Evolutionary conservation across 2,329 filamentous ascomycete genomes (phyloP), one percentile per base, ranked within the genome.

Genomic region (Davidsoniella eucalypti): DNA sequence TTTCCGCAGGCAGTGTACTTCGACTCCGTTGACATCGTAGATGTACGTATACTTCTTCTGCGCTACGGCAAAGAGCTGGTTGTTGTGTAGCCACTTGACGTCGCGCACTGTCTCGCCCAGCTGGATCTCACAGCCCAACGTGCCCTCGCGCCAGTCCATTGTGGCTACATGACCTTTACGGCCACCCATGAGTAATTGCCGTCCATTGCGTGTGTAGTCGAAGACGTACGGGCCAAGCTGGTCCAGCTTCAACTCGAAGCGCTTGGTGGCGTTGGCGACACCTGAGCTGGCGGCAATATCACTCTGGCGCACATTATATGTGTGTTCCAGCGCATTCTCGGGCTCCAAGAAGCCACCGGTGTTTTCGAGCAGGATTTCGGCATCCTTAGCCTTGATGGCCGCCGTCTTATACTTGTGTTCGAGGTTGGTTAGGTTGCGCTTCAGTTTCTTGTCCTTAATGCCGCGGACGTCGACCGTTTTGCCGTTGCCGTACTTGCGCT

Each of bases 41-140:
- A 98, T 95, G 68, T 94, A 98, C 56, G 92, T 85, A 58, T 92
- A 83, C 66, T 90, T 92, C 71, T 94, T 95, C 67, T 98, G 90
- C 42, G 92, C 87, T 10, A 94, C 87, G 0, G 90, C 90, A 66
- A 96, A 95, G 66, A 79, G 84, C 58, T 94, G 87, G 63, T 92
- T 88, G 63, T 94, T 94, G 67, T 95, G 87, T 58, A 96, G 72
- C 84, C 87, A 98, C 61, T 81, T 82, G 23, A 83, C 82, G 65
- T 95, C 90, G 48, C 90, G 74, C 10, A 96, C 75, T 0, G 87
- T 96, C 69, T 98, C 92, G 47, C 81, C 79, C 55, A 98, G 71
- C 62, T 98, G 87, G 55, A 96, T 60, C 63, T 98, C 92, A 62
- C 87, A 95, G 5, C 85, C 86, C 53, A 95, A 69, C 64, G 88